These are phyloP conservation scores for Candida koratica DNA, from an alignment of 805 yeast genomes.

Conservation along the genomic window DNA sequence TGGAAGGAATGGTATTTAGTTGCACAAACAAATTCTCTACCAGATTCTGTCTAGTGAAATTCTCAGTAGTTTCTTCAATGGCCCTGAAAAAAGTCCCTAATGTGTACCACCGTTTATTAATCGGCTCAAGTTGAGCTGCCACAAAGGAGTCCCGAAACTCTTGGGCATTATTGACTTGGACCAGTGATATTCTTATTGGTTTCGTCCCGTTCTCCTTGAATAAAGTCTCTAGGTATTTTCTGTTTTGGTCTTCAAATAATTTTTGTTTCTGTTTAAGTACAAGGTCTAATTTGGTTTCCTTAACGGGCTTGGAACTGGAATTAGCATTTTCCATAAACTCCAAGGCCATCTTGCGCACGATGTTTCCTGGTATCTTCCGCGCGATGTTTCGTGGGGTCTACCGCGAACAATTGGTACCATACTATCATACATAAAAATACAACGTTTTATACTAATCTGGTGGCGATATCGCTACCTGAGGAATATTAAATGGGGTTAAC, in stretches of 20 bases:
- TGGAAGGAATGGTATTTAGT: conserved; percentile 19
- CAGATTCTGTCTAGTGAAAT: conserved; percentile 33
- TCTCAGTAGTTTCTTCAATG: conserved; percentile 43
- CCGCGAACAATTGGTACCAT: too few relatives aligned
- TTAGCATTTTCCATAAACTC: conserved; percentile 23
- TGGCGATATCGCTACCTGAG: conserved; percentile 39
- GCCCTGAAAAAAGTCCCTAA: conserved; percentile 36
- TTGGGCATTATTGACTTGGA: conserved; percentile 48
- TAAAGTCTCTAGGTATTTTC: conserved; percentile 29
- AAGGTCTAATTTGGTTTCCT: conserved; percentile 26
- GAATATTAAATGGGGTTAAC: conserved; percentile 22
- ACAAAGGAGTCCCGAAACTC: conserved; percentile 46
- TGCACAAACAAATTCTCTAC: conserved; percentile 12
- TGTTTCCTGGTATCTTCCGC: too few relatives aligned
- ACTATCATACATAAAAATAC: conserved; percentile 6
- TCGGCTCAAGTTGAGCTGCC: conserved; percentile 44
- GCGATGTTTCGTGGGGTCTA: too few relatives aligned
- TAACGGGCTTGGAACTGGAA: conserved; percentile 14
- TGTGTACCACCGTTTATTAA: conserved; percentile 34
- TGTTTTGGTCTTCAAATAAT: conserved; percentile 30
- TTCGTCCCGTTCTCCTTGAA: conserved; percentile 29
- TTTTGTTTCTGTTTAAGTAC: conserved; percentile 27
- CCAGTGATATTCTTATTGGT: conserved; percentile 43
- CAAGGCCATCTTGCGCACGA: too few relatives aligned
- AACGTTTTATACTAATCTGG: conserved; percentile 21